Evolutionary conservation across 2,329 filamentous ascomycete genomes (phyloP).

Genomic region (Scedosporium boydii): DNA sequence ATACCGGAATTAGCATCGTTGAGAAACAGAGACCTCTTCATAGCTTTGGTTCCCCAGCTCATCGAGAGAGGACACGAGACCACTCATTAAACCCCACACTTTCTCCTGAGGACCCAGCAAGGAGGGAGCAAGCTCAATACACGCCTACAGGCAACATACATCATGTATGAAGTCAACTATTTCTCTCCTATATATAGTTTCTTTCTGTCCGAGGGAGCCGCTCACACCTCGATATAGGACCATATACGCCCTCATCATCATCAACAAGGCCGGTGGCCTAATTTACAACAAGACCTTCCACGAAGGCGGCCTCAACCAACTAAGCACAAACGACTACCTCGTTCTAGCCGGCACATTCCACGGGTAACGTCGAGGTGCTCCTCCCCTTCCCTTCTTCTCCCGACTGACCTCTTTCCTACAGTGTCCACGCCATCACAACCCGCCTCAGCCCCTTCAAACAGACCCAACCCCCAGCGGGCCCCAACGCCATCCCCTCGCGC

Average conservation of each 20-base stretch:
- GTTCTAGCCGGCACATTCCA: slow-evolving; percentile 97
- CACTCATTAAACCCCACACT: neutral
- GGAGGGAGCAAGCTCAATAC: neutral
- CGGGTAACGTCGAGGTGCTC: slow-evolving; percentile 45
- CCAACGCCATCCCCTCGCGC: slow-evolving; percentile 32
- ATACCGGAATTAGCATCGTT: no score
- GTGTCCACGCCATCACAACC: slow-evolving; percentile 60
- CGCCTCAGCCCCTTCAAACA: slow-evolving; percentile 48
- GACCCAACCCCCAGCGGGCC: slow-evolving; percentile 23
- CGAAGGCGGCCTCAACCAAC: slow-evolving; percentile 71
- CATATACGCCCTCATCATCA: slow-evolving; percentile 89
- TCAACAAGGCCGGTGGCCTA: slow-evolving; percentile 96
- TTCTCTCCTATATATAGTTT: neutral
- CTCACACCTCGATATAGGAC: slow-evolving; percentile 48
- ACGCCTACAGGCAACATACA: neutral
- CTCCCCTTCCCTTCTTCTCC: slow-evolving; percentile 8
- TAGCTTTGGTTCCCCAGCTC: neutral
- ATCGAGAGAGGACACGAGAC: neutral
- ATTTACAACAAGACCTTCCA: slow-evolving; percentile 95
- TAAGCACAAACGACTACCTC: slow-evolving; percentile 92
- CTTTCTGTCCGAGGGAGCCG: neutral
- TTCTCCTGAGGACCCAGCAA: neutral
- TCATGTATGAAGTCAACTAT: neutral
- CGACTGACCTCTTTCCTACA: slow-evolving; percentile 19
- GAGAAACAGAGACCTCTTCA: no score